A percentile compares a stretch with the other conserved stretches of the same genome.
Conservation (phyloP, 257 asterid species). For the Thymus mandschuricus region DNA sequence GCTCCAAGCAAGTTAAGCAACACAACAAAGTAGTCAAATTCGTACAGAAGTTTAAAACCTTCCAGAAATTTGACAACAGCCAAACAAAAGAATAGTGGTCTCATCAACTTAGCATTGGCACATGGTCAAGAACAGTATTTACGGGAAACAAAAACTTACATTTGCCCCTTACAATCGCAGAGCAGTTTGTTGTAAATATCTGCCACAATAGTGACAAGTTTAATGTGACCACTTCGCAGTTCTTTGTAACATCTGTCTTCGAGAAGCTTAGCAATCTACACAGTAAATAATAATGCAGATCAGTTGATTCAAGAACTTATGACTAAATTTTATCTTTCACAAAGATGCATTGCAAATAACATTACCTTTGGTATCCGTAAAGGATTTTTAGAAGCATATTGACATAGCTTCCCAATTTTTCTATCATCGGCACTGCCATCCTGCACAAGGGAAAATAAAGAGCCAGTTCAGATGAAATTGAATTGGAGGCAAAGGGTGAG, state of each 20-base stretch:
- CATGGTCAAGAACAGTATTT: neutral
- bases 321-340: neutral
- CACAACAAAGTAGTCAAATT: constrained; percentile 10
- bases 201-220: constrained; percentile 62
- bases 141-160: constrained; percentile 55
- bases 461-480: neutral
- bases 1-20: neutral
- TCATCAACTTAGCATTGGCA: constrained; percentile 23
- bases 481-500: neutral
- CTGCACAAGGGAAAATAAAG: constrained; percentile 47
- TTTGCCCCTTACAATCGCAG: constrained; percentile 78
- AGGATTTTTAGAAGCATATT: constrained; percentile 94
- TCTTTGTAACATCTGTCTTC: constrained; percentile 96
- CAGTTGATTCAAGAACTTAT: constrained; percentile 16
- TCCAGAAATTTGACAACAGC: neutral
- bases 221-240: constrained; percentile 69
- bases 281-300: constrained; percentile 26
- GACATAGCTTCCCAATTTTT: constrained; percentile 83
- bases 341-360: neutral
- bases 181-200: constrained; percentile 77
- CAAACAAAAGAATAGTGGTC: constrained; percentile 9
- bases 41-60: constrained; percentile 10
- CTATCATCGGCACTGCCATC: constrained; percentile 73
- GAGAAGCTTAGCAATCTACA: constrained; percentile 82
- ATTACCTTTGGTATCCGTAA: constrained; percentile 86